phyloP scores from a whole-genome alignment of 805 yeast species.

The Starmera pachycereana region DNA sequence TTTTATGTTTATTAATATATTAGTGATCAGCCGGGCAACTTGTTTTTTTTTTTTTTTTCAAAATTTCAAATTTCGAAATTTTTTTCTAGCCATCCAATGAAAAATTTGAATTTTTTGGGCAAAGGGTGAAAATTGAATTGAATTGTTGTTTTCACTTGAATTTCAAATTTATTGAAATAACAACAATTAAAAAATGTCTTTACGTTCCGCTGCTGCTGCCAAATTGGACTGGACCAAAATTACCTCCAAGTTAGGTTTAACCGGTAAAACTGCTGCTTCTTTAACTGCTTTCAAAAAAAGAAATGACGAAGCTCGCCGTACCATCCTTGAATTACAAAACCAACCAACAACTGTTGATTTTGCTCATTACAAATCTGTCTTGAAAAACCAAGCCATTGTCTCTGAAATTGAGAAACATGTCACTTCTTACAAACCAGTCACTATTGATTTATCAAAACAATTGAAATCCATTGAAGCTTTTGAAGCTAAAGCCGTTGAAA shows the following conservation, averaged over 20 bases:
- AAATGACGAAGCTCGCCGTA: slow-evolving; percentile 94
- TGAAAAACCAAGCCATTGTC: slow-evolving; percentile 75
- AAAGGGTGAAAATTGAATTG: no score
- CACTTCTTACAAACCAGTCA: slow-evolving; percentile 67
- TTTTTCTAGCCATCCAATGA: no score
- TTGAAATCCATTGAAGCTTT: slow-evolving; percentile 86
- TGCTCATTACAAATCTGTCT: slow-evolving; percentile 61
- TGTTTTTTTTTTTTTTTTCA: no score
- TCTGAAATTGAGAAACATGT: slow-evolving; percentile 74
- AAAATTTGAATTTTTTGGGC: no score
- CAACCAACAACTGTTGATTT: slow-evolving; percentile 79
- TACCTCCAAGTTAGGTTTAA: slow-evolving; percentile 76
- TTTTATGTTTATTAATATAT: no score
- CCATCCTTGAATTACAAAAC: slow-evolving; percentile 54
- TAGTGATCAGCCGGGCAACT: no score
- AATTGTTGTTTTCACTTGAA: no score
- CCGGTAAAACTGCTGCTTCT: slow-evolving; percentile 85
- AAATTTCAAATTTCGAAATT: no score
- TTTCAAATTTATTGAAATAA: no score
- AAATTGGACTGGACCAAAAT: slow-evolving; percentile 95
- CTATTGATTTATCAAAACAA: slow-evolving; percentile 82
- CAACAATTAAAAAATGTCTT: not conserved
- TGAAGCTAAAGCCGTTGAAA: slow-evolving; percentile 91
- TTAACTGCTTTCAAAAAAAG: slow-evolving; percentile 94
- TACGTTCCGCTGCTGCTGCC: slow-evolving; percentile 49